phyloP scores from a whole-genome alignment of 208 protist genomes.

The Naegleria fowleri region DNA sequence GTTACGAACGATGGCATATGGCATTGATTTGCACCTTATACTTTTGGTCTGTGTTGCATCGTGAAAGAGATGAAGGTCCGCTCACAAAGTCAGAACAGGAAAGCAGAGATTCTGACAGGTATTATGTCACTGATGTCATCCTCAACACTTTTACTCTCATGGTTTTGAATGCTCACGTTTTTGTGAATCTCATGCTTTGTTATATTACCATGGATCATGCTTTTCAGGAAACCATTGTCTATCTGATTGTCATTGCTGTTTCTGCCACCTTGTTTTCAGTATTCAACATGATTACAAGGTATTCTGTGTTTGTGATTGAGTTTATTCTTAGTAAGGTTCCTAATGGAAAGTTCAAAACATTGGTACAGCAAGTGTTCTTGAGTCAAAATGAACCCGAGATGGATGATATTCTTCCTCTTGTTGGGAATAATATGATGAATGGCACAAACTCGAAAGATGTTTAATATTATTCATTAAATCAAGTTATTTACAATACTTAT shows the following conservation, averaged over 20 bases:
- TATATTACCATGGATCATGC: background rate
- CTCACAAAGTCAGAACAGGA: background rate
- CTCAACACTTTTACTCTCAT: background rate
- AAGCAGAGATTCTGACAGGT: background rate
- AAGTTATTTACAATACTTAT: no score
- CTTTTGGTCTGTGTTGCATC: background rate
- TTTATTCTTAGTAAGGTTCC: background rate
- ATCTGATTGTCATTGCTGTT: background rate
- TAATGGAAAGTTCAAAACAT: background rate
- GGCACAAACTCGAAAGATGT: no score
- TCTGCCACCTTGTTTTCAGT: background rate
- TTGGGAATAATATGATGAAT: no score
- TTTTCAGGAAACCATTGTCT: background rate
- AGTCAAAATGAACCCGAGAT: background rate
- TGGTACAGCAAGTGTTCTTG: background rate
- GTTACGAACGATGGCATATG: constrained; percentile 13
- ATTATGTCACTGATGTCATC: background rate
- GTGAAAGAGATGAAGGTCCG: background rate
- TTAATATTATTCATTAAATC: no score
- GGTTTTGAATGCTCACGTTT: background rate
- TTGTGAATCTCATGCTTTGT: background rate
- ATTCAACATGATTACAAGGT: background rate
- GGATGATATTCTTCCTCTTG: background rate
- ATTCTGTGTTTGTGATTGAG: background rate
- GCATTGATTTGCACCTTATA: background rate